These are phyloP conservation scores for Maudiozyma turicensis DNA, from an alignment of 805 yeast species.

Conservation along the genomic window DNA sequence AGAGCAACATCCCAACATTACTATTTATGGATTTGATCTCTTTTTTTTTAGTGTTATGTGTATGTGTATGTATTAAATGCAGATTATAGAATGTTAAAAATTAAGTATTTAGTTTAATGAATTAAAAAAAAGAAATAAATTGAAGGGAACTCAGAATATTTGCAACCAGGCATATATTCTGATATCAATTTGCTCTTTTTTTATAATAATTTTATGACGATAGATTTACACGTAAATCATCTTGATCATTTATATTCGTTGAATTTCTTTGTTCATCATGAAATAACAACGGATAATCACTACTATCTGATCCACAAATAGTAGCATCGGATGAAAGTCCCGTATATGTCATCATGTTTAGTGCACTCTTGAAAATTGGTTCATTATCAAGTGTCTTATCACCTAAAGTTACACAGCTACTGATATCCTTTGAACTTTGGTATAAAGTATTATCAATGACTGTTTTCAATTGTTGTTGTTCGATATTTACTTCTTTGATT, in stretches of 20 bases:
- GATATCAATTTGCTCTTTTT: not conserved
- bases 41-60: not conserved
- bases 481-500: not conserved
- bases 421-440: not conserved
- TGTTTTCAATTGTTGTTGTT: not conserved
- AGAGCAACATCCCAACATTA: no score
- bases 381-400: not conserved
- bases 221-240: not conserved
- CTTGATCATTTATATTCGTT: not conserved
- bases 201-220: not conserved
- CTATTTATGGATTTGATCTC: no score
- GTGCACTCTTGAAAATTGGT: not conserved
- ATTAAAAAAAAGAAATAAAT: not conserved
- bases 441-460: not conserved
- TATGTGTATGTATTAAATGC: not conserved
- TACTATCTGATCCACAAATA: not conserved
- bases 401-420: not conserved
- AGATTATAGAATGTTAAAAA: not conserved
- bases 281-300: not conserved
- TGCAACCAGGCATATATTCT: not conserved
- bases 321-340: not conserved
- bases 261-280: not conserved
- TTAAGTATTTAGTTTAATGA: not conserved
- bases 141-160: not conserved
- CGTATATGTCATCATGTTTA: not conserved